Conservation (phyloP, 1,284 basidiomycete species). For the Malassezia caprae region DNA sequence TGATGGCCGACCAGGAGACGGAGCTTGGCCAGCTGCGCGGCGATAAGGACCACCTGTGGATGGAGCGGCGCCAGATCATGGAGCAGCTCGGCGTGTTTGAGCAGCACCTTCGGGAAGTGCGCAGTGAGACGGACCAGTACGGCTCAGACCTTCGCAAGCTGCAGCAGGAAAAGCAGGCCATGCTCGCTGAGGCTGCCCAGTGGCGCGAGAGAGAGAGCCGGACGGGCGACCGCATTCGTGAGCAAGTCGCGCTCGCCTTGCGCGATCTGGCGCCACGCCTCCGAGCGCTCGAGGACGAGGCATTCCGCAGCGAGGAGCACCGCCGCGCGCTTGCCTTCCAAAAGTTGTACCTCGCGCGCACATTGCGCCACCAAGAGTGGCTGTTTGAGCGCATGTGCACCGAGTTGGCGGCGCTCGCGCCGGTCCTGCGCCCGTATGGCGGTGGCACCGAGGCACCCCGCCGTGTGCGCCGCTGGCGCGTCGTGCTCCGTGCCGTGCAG, state of each 20-base stretch:
- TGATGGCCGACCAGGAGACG: constrained; percentile 5
- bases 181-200: background rate
- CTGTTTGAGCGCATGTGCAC: constrained; percentile 4
- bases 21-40: constrained; percentile 11
- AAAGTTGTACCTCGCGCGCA: constrained; percentile 10
- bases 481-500: background rate
- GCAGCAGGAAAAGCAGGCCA: constrained; percentile 3
- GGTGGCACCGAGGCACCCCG: background rate
- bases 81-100: constrained; percentile 16
- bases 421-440: background rate
- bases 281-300: background rate
- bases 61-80: constrained; percentile 14
- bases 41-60: constrained; percentile 17
- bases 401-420: background rate
- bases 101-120: constrained; percentile 16
- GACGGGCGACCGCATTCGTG: background rate
- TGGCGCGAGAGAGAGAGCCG: background rate
- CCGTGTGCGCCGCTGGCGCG: background rate
- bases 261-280: background rate
- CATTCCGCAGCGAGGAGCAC: background rate
- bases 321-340: constrained; percentile 6
- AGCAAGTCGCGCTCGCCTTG: background rate
- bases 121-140: constrained; percentile 16
- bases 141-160: constrained; percentile 10
- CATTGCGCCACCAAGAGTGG: constrained; percentile 13